Conservation (phyloP, 2,329 filamentous ascomycete species). For the Colletotrichum sojae region DNA sequence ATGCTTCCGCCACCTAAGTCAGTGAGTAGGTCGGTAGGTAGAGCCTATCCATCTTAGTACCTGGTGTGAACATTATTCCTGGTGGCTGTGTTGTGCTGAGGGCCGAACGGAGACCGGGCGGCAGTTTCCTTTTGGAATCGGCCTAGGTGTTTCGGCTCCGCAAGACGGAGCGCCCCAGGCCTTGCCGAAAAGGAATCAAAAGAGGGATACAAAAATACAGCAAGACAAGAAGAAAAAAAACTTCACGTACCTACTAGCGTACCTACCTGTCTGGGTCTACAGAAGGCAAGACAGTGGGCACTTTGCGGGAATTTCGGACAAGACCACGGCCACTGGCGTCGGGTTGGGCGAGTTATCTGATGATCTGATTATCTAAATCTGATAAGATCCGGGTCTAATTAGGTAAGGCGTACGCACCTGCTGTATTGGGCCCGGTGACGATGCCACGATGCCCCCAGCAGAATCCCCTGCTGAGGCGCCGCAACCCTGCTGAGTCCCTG, state of each 20-base stretch:
- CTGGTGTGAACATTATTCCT: no score
- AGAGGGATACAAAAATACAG: background rate
- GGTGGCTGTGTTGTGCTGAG: background rate
- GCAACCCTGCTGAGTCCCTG: slow-evolving; percentile 17
- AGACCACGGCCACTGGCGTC: background rate
- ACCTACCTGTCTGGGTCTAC: no score
- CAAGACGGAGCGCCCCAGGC: background rate
- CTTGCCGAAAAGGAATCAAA: no score
- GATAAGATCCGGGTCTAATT: slow-evolving; percentile 37
- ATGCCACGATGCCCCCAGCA: slow-evolving; percentile 31
- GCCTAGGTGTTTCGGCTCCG: background rate
- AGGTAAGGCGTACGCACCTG: slow-evolving; percentile 38
- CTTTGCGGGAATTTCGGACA: slow-evolving; percentile 19
- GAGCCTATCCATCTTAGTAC: no score
- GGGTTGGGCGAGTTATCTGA: slow-evolving; percentile 37
- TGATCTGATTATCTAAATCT: slow-evolving; percentile 45
- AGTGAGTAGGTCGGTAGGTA: no score
- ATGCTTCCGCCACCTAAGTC: no score
- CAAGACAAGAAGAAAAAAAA: background rate
- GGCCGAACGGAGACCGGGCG: background rate
- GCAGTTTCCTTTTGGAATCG: background rate
- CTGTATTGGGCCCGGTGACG: slow-evolving; percentile 24
- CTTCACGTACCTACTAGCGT: background rate
- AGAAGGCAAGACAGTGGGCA: slow-evolving; percentile 4
- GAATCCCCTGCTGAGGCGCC: slow-evolving; percentile 6